Evolutionary conservation across 2,329 filamentous ascomycete species (phyloP).

Genomic region (Anthostomella pinea): DNA sequence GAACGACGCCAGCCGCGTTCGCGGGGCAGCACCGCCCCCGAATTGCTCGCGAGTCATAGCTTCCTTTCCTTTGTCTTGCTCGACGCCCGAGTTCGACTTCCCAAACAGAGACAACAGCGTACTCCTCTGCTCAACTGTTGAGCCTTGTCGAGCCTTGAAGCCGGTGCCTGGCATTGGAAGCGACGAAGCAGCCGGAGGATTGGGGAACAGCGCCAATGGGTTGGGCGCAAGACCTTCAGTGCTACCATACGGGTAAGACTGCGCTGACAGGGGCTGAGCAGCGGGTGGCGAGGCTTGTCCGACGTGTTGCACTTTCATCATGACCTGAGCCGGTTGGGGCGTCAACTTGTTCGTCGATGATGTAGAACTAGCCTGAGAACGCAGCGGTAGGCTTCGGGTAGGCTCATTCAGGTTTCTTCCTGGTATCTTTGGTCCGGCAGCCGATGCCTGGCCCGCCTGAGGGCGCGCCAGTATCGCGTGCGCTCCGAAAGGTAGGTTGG

Average conservation of each 20-base stretch:
- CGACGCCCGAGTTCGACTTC: slow-evolving; percentile 36
- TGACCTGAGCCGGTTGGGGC: slow-evolving; percentile 18
- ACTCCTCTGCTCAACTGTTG: slow-evolving; percentile 42
- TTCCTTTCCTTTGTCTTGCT: slow-evolving; percentile 33
- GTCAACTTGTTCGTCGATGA: slow-evolving; percentile 18
- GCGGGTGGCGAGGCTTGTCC: slow-evolving; percentile 16
- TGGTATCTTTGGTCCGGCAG: slow-evolving; percentile 16
- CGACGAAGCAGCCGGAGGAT: slow-evolving; percentile 27
- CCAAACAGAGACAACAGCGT: slow-evolving; percentile 62
- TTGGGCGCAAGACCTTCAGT: slow-evolving; percentile 21
- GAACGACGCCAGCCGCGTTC: slow-evolving; percentile 43
- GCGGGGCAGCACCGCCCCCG: slow-evolving; percentile 19
- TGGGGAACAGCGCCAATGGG: slow-evolving; percentile 23
- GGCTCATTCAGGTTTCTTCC: slow-evolving; percentile 14
- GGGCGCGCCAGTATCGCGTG: slow-evolving; percentile 38
- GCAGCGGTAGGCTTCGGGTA: slow-evolving; percentile 12
- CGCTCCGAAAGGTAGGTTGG: slow-evolving; percentile 39
- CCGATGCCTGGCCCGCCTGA: slow-evolving; percentile 20
- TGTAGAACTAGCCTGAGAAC: slow-evolving; percentile 19
- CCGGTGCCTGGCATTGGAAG: slow-evolving; percentile 26
- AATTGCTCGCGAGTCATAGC: slow-evolving; percentile 20
- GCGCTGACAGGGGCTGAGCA: slow-evolving; percentile 9
- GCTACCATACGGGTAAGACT: slow-evolving; percentile 24
- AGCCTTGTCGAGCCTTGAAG: slow-evolving; percentile 35
- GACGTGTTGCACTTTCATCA: slow-evolving; percentile 16